Evolutionary conservation across 140 eudicot species (phyloP).

Genomic region (Eryngium alpinum): DNA sequence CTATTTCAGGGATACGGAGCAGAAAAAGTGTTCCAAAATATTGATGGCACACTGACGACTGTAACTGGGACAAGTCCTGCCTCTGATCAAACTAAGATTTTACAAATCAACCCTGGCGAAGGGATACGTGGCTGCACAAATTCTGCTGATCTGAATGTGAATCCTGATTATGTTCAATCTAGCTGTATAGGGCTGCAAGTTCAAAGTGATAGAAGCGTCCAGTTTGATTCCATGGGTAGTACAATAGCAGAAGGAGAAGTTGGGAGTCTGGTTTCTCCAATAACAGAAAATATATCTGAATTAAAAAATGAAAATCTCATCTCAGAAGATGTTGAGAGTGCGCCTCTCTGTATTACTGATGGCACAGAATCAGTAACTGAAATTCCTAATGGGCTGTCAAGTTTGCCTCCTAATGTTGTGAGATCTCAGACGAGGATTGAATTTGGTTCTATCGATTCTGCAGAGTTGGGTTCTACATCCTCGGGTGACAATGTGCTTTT

Average conservation of each 20-base stretch:
- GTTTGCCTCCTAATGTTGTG: constrained; percentile 5
- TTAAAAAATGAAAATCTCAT: constrained; percentile 23
- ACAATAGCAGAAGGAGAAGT: constrained; percentile 22
- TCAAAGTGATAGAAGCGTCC: constrained; percentile 22
- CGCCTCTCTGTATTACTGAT: constrained; percentile 15
- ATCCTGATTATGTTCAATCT: constrained; percentile 14
- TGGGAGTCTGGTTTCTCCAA: constrained; percentile 22
- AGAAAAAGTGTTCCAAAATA: constrained; percentile 23
- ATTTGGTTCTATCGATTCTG: constrained; percentile 14
- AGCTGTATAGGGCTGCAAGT: constrained; percentile 6
- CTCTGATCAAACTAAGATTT: neutral
- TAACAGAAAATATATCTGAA: constrained; percentile 25
- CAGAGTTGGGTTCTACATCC: constrained; percentile 10
- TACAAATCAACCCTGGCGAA: constrained; percentile 20
- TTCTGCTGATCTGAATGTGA: constrained; percentile 13
- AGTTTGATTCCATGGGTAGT: constrained; percentile 18
- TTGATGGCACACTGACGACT: constrained; percentile 23
- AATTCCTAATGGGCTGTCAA: constrained; percentile 23
- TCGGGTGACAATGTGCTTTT: constrained; percentile 14
- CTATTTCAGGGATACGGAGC: constrained; percentile 20
- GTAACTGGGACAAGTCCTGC: constrained; percentile 10
- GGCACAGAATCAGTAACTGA: constrained; percentile 24
- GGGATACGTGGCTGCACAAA: constrained; percentile 24
- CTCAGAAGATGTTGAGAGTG: constrained; percentile 8
- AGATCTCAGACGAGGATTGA: constrained; percentile 11